Conservation (phyloP, 2,329 filamentous ascomycete species). For the Albifimbria verrucaria region DNA sequence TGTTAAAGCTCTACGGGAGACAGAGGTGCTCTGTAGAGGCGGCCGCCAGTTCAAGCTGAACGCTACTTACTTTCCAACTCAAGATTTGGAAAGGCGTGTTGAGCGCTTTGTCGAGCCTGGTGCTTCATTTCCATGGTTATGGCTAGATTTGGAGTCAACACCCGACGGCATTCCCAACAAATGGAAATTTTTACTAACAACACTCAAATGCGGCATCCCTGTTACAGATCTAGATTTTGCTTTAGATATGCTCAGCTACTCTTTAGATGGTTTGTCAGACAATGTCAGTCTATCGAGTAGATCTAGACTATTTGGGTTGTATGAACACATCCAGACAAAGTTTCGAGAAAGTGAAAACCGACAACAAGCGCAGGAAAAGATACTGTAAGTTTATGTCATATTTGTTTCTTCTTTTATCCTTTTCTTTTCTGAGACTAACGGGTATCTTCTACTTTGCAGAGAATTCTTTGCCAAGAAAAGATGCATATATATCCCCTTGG, state of each 20-base stretch:
- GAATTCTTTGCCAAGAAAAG: too few relatives aligned
- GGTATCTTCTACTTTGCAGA: not conserved
- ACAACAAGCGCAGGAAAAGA: slow-evolving; percentile 3
- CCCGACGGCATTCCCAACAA: not conserved
- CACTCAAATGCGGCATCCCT: not conserved
- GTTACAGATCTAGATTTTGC: not conserved
- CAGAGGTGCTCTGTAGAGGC: not conserved
- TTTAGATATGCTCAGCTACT: not conserved
- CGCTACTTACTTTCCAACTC: not conserved
- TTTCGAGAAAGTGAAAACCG: slow-evolving; percentile 12
- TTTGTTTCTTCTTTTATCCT: not conserved
- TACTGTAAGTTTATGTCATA: slow-evolving; percentile 6
- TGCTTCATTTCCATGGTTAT: slow-evolving; percentile 2
- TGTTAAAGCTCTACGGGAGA: not conserved
- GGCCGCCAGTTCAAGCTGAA: not conserved
- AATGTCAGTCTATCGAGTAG: not conserved
- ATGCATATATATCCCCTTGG: not conserved
- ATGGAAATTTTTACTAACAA: too few relatives aligned
- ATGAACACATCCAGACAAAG: slow-evolving; percentile 12
- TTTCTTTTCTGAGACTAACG: not conserved
- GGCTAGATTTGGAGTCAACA: slow-evolving; percentile 1
- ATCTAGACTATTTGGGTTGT: slow-evolving; percentile 12
- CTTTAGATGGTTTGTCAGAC: not conserved
- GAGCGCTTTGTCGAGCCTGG: not conserved
- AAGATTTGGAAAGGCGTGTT: slow-evolving; percentile 1